Conservation (phyloP, 164 flowering plant genomes). For the Magnolia officinalis region DNA sequence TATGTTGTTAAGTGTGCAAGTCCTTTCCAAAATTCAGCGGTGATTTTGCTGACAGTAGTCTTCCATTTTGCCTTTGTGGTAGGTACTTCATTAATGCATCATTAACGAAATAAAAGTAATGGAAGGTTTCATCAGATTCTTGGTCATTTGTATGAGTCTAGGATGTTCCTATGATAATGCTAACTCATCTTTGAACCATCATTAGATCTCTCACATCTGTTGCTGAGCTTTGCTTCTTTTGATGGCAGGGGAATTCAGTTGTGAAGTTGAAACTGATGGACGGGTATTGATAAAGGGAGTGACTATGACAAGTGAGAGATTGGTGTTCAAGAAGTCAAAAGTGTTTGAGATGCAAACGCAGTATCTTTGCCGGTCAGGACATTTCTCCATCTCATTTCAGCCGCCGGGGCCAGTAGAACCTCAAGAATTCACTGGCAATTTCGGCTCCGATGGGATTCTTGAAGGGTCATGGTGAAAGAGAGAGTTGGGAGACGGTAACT, state of each 20-base stretch:
- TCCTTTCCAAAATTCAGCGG: no score
- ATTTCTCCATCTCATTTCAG: constrained; percentile 57
- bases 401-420: constrained; percentile 74
- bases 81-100: no score
- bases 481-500: neutral
- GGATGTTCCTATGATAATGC: neutral
- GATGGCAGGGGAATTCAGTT: constrained; percentile 56
- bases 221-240: neutral
- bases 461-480: constrained; percentile 55
- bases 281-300: constrained; percentile 59
- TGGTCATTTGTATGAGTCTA: no score
- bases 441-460: constrained; percentile 61
- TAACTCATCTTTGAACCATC: neutral
- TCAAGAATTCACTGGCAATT: constrained; percentile 46
- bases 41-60: no score
- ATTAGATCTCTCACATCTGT: neutral
- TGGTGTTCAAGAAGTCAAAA: constrained; percentile 30
- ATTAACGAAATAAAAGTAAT: no score
- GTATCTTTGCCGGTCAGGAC: constrained; percentile 60
- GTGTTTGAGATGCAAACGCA: constrained; percentile 55
- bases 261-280: constrained; percentile 59
- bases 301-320: constrained; percentile 55
- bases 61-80: no score
- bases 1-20: no score
- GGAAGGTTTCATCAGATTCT: no score